phyloP scores from a whole-genome alignment of 805 yeast species.

The Metschnikowia picachoensis region DNA sequence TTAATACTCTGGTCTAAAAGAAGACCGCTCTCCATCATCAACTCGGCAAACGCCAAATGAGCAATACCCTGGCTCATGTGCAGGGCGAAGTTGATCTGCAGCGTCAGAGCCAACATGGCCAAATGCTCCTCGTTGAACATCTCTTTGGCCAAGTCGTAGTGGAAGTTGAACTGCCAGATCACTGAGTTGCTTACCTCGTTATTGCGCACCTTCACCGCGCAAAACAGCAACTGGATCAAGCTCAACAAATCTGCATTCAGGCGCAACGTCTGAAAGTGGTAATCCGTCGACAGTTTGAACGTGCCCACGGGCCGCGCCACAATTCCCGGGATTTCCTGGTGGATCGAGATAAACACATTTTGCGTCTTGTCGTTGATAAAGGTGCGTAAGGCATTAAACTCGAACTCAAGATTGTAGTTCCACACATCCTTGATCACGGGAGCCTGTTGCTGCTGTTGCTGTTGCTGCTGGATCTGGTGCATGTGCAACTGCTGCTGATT shows the following conservation, averaged over 20 bases:
- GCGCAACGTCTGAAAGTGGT: slow-evolving; percentile 93
- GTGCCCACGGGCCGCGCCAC: slow-evolving; percentile 95
- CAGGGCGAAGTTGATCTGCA: slow-evolving; percentile 69
- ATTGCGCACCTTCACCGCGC: slow-evolving; percentile 35
- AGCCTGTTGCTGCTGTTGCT: slow-evolving; percentile 22
- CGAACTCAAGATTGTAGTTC: slow-evolving; percentile 64
- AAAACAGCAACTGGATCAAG: slow-evolving; percentile 67
- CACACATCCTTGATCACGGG: slow-evolving; percentile 70
- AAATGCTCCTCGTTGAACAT: slow-evolving; percentile 88
- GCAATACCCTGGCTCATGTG: slow-evolving; percentile 78
- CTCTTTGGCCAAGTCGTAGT: slow-evolving; percentile 68
- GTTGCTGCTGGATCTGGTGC: slow-evolving; percentile 10
- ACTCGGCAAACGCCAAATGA: slow-evolving; percentile 74
- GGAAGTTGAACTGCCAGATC: slow-evolving; percentile 97
- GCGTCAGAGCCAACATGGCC: slow-evolving; percentile 73
- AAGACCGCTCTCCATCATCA: slow-evolving; percentile 81
- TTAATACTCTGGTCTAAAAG: slow-evolving; percentile 64
- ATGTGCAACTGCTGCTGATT: slow-evolving; percentile 17
- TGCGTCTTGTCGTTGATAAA: slow-evolving; percentile 49
- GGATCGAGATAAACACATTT: slow-evolving; percentile 57
- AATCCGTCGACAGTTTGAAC: slow-evolving; percentile 83
- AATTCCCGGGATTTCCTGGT: slow-evolving; percentile 94
- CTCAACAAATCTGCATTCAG: slow-evolving; percentile 84
- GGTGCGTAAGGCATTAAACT: slow-evolving; percentile 58
- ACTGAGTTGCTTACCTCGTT: slow-evolving; percentile 53